Evolutionary conservation across 2,329 filamentous ascomycete species (phyloP).

Genomic region (Arthrinium puccinioides): DNA sequence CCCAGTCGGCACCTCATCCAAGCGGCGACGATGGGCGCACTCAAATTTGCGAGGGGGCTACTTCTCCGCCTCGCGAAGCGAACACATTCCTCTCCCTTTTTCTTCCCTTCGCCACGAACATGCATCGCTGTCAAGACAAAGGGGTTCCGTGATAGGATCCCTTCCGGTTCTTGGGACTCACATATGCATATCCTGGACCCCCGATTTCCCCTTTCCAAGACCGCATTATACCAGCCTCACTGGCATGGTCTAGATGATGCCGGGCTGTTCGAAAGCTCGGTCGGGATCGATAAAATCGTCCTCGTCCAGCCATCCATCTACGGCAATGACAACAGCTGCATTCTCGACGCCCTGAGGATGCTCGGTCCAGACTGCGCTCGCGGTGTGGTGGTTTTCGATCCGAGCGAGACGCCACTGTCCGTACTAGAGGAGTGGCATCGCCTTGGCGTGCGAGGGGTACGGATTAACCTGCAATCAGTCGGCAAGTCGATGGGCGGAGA

Average conservation of each 20-base stretch:
- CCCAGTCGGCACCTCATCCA: not conserved
- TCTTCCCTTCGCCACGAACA: not conserved
- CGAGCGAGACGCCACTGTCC: constrained; percentile 29
- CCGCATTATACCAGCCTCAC: constrained; percentile 44
- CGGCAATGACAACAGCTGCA: constrained; percentile 50
- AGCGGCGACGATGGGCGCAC: not conserved
- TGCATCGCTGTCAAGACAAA: not conserved
- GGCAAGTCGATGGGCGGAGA: constrained; percentile 24
- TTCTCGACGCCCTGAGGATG: constrained; percentile 43
- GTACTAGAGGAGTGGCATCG: constrained; percentile 3
- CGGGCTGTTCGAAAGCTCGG: constrained; percentile 37
- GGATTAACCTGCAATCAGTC: constrained; percentile 52
- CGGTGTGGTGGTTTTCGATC: constrained; percentile 50
- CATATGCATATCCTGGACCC: constrained; percentile 59
- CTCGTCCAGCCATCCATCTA: constrained; percentile 57
- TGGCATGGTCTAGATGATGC: constrained; percentile 42
- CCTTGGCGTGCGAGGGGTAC: constrained; percentile 50
- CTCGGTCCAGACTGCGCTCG: constrained; percentile 43
- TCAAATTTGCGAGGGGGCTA: not conserved
- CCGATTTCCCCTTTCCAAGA: constrained; percentile 37
- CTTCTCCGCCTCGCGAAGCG: not conserved
- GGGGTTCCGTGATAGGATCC: constrained; percentile 19
- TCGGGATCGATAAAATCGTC: constrained; percentile 49
- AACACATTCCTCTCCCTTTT: not conserved
- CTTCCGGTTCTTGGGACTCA: constrained; percentile 47